Evolutionary conservation across 2,329 filamentous ascomycete species (phyloP).

Genomic region (Pestalotiopsis sp.): DNA sequence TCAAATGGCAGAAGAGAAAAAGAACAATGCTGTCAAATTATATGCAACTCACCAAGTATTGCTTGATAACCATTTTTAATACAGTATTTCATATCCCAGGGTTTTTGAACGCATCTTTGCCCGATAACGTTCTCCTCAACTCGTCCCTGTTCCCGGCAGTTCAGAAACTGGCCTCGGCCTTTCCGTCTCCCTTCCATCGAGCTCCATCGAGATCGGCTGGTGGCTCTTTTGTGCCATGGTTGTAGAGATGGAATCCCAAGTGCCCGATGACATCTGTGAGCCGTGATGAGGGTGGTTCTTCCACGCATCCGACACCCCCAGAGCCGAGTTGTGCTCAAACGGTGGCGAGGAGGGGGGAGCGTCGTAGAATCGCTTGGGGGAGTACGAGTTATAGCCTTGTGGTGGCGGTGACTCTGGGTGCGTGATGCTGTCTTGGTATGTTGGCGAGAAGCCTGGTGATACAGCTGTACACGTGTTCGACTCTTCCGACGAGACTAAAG

Average conservation of each 20-base stretch:
- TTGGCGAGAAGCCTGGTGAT: not conserved
- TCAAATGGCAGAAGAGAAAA: no score
- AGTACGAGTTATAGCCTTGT: not conserved
- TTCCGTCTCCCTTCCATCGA: not conserved
- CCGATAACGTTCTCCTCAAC: not conserved
- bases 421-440: not conserved
- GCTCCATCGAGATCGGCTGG: not conserved
- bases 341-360: not conserved
- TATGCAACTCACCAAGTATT: no score
- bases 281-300: not conserved
- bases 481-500: not conserved
- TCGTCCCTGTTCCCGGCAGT: not conserved
- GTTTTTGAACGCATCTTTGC: no score
- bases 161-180: not conserved
- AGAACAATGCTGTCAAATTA: no score
- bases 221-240: not conserved
- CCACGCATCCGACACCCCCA: not conserved
- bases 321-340: not conserved
- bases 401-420: not conserved
- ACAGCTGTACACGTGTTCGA: not conserved
- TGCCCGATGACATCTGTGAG: not conserved
- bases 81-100: no score
- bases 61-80: no score
- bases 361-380: not conserved
- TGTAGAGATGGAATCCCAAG: not conserved